Percentiles rank a stretch among this genome's conserved stretches.
phyloP scores from a whole-genome alignment of 768 basidiomycete species.

The Boletus fagicola region DNA sequence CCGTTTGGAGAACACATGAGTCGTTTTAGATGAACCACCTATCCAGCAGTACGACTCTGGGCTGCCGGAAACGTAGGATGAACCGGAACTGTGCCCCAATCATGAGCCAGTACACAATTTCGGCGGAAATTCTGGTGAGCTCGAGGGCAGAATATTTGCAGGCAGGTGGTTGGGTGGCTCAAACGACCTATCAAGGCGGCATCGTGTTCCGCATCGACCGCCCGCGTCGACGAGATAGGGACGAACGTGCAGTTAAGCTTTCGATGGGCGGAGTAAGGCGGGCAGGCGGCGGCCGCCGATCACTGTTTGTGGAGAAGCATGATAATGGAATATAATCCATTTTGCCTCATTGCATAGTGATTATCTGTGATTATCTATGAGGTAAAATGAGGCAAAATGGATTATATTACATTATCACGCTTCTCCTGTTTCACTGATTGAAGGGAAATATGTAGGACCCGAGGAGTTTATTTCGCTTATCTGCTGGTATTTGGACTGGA shows the following conservation, averaged over 20 bases:
- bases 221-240: not conserved
- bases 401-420: too few relatives aligned
- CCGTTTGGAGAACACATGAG: not conserved
- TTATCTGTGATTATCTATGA: too few relatives aligned
- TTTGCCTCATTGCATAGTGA: too few relatives aligned
- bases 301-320: too few relatives aligned
- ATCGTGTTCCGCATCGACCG: not conserved
- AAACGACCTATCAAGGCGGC: not conserved
- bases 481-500: not conserved
- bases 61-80: not conserved
- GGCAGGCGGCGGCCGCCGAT: too few relatives aligned
- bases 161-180: not conserved
- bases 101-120: not conserved
- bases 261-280: not conserved
- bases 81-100: not conserved
- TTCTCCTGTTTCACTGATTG: too few relatives aligned
- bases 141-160: not conserved
- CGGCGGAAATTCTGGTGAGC: not conserved
- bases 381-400: too few relatives aligned
- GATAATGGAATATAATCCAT: too few relatives aligned
- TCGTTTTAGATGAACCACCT: not conserved
- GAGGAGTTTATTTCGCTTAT: slow-evolving; percentile 2
- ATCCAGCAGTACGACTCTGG: not conserved
- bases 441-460: not conserved
- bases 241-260: not conserved